Evolutionary conservation across 2,329 filamentous ascomycete genomes (phyloP).

Genomic region (Penicillium sp.): DNA sequence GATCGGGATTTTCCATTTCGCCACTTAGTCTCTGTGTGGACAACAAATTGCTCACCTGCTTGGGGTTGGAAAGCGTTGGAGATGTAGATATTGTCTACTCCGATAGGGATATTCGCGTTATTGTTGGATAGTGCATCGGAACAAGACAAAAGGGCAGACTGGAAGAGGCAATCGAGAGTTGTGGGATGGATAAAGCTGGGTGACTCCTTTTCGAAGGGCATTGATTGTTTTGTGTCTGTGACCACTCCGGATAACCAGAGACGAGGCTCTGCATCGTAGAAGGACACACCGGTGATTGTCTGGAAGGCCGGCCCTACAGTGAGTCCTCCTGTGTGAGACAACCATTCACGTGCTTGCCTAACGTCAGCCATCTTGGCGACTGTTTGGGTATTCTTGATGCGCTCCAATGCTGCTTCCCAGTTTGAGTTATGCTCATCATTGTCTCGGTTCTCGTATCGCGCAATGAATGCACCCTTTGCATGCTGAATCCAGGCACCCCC

Average conservation of each 20-base stretch:
- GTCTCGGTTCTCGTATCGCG: constrained; percentile 5
- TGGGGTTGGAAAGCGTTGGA: constrained; percentile 13
- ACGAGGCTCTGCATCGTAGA: constrained; percentile 12
- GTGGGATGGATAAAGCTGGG: constrained; percentile 21
- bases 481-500: constrained; percentile 20
- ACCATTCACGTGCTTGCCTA: constrained; percentile 17
- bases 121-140: constrained; percentile 14
- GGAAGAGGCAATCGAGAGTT: constrained; percentile 22
- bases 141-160: constrained; percentile 19
- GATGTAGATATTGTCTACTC: constrained; percentile 19
- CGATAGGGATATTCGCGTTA: constrained; percentile 19
- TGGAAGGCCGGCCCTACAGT: constrained; percentile 17
- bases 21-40: constrained; percentile 18
- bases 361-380: constrained; percentile 13
- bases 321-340: constrained; percentile 21
- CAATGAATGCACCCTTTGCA: constrained; percentile 16
- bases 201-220: constrained; percentile 19
- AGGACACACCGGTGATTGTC: constrained; percentile 12
- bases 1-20: constrained; percentile 14
- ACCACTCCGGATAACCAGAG: constrained; percentile 14
- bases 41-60: constrained; percentile 16
- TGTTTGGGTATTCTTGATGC: constrained; percentile 16
- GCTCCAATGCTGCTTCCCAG: constrained; percentile 11
- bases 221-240: constrained; percentile 15
- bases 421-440: constrained; percentile 10